Base-by-base conservation (phyloP, 208 protist species). In the Leishmania mexicana region DNA sequence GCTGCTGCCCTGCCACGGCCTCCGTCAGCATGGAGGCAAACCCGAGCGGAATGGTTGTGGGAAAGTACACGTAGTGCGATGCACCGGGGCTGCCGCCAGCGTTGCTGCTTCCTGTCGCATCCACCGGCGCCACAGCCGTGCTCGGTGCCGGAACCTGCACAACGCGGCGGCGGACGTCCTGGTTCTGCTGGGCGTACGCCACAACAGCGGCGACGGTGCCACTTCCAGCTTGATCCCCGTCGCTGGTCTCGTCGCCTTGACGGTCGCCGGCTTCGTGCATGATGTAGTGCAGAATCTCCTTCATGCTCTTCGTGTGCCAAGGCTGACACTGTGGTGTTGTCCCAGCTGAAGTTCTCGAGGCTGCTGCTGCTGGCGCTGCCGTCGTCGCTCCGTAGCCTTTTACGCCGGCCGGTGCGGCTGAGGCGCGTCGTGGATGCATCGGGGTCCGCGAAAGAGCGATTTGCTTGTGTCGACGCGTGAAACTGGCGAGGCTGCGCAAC, bases 401-500 rank as follows among this genome's bases (percentile, higher is more conserved):
- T 31, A 28, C 54, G 35, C 35, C 38, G 15, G 24, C 38, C 42
- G 45, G 7, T 40, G 75, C 3, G 28, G 28, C 53, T 3, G 57
- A 8, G 35, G 60, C 31, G 45, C 58, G 42, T 40, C 42, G 76
- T 35, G 42, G 45, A 42, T 53, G 60, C 76, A 57, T 53, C 13
- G 83, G 83, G 17, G 83, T 86, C 57, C 83, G 80, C 8, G 75
- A 82, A 24, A 88, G 76, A 2, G 81, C 81, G 21, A 82, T 42
- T 42, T 85, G 89, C 72, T 68, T 77, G 70, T 85, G 87, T n/a
- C 85, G 83, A 3, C 86, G 87, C 11, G 88, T 86, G 65, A 95
- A 95, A 31, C 72, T 81, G 53, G 84, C 81, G 60, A 97, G 86
- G 75, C 90, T 93, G 40, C 87, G 89, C 65, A 93, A 78, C 75